Evolutionary conservation across 306 rosid species (phyloP), one percentile per base, ranked within the genome.

Genomic region (Luffa acutangula): DNA sequence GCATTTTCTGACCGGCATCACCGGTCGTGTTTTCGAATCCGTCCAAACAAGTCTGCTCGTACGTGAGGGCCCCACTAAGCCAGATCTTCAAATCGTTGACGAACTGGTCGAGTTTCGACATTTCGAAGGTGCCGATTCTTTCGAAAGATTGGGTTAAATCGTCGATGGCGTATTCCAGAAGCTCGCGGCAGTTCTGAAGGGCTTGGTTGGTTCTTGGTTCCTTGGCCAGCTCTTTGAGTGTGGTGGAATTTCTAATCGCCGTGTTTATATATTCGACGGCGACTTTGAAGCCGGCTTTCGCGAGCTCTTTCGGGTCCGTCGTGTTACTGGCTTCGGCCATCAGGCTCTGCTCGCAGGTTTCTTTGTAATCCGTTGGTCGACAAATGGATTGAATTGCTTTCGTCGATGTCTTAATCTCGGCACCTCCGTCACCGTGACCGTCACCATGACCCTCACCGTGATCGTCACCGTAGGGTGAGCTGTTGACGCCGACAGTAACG

Each of bases 181-280:
- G 89, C 72, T 84, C 88, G 0, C 62, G 80, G 13, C 94, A 90
- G 45, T 87, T 82, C 6, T 82, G 79, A 45, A 88, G 9, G 0
- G 92, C 92, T 42, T 87, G 86, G 57, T 60, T 90, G 13, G 89
- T 75, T 84, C 81, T 84, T 64, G 85, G 72, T 46, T 90, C 94
- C 52, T 82, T 82, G 2, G 63, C 88, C 31, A 88, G 45, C 6
- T 81, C 86, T 1, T 64, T 0, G 34, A 81, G 83, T 0, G 87
- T 78, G 1, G 84, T 17, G 7, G 90, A 77, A 78, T 84, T 88
- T 0, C 34, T 36, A 0, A 90, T 63, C 3, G 79, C 82, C 3
- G 8, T 75, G 9, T 17, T 0, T 0, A 90, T 36, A n/a, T 85
- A 83, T 0, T 41, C 41, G 0, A 78, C 36, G 0, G 88, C 79